Conservation (phyloP, 495 filamentous ascomycete genomes). For the Daldinia loculata region DNA sequence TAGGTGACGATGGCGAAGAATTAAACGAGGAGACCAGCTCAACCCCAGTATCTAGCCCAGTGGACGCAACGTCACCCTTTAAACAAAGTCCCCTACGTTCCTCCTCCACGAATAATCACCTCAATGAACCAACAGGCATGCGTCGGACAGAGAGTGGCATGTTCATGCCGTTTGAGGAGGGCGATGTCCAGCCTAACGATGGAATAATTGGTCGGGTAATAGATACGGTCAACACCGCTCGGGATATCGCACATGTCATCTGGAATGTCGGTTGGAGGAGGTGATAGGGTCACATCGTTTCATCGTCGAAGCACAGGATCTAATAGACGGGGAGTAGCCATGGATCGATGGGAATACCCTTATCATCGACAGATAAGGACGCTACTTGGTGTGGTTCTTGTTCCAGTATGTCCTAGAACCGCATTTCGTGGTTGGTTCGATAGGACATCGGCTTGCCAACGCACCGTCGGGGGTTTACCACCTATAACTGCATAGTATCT, state of each 20-base stretch:
- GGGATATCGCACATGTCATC: conserved; percentile 94
- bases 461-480: background rate
- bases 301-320: background rate
- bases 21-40: conserved; percentile 68
- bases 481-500: conserved; percentile 11
- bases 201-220: conserved; percentile 81
- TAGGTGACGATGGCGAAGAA: conserved; percentile 56
- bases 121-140: conserved; percentile 62
- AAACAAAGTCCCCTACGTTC: conserved; percentile 49
- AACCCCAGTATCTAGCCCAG: conserved; percentile 42
- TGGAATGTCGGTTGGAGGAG: conserved; percentile 97
- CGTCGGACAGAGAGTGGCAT: conserved; percentile 80
- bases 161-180: conserved; percentile 84
- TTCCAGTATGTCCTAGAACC: background rate
- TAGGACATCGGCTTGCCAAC: conserved; percentile 8
- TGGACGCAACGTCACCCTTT: conserved; percentile 26
- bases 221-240: conserved; percentile 95
- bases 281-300: conserved; percentile 49
- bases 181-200: conserved; percentile 65
- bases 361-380: background rate
- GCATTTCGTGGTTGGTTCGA: background rate
- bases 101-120: conserved; percentile 47
- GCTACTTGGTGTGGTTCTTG: background rate
- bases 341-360: background rate
- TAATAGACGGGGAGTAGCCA: background rate